Base-by-base conservation (phyloP, 306 rosid genomes). In the Sophora flavescens region DNA sequence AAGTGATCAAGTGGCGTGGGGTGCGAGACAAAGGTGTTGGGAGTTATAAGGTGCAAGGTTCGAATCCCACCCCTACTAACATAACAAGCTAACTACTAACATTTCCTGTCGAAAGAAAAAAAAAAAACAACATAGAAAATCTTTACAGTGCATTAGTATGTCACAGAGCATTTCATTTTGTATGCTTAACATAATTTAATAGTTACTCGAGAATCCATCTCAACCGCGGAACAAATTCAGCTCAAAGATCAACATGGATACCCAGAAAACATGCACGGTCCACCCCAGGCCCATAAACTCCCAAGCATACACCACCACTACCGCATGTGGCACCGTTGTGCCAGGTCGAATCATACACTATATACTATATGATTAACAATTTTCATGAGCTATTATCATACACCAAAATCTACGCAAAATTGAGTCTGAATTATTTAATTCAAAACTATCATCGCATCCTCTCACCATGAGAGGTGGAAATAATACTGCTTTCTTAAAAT, bases 181-280 rank as follows among this genome's bases (percentile, higher is more conserved):
- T 50, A 16, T 35, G 14, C 15, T 39, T 26, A 6, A 28, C 16
- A 45, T 10, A 47, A 56, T 4, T 73, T 65, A 47, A 35, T 56
- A 47, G 35, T 15, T 26, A 63, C 50, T 54, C 3, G 8, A 53
- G 47, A 62, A 26, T 9, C 60, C 15, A 74, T 42, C n/a, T n/a
- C 38, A 58, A 22, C 14, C 5, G 36, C 13, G 1, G 65, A 66
- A 45, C 70, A 45, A 14, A 35, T 65, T 28, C 22, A 44, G 17
- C 68, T 35, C 47, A 59, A 22, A 42, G 7, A 66, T 4, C 47
- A 66, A 36, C 51, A 38, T 70, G 11, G 30, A 80, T 48, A 48
- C 76, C 30, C 17, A 0, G 3, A 52, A 62, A 30, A 39, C 52
- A 39, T 41, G 74, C 58, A 33, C 17, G 2, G 22, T 1, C 22